These are phyloP conservation scores for Saccharomycodes ludwigii DNA, from an alignment of 805 yeast species.

Conservation along the genomic window DNA sequence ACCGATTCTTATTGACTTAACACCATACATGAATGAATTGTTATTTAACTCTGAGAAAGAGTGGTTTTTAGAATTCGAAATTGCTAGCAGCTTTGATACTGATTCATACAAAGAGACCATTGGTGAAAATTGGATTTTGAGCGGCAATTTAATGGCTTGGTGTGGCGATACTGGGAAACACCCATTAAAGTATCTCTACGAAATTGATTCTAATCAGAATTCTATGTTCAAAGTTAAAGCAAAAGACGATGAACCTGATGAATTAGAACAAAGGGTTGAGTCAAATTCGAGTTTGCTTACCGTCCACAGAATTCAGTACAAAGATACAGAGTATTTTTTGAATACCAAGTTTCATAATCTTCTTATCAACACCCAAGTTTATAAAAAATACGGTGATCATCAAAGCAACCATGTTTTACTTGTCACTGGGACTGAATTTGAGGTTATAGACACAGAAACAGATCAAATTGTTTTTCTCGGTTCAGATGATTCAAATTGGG, in stretches of 20 bases:
- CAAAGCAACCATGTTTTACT: slow-evolving; percentile 12
- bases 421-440: slow-evolving; percentile 8
- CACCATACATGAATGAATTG: slow-evolving; percentile 50
- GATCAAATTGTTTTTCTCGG: background rate
- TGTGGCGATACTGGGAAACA: no score
- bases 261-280: slow-evolving; percentile 14
- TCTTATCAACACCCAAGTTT: slow-evolving; percentile 28
- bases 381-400: slow-evolving; percentile 27
- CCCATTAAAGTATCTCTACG: no score
- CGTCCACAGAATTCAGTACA: slow-evolving; percentile 2
- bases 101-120: slow-evolving; percentile 18
- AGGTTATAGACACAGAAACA: background rate
- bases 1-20: slow-evolving; percentile 56
- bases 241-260: slow-evolving; percentile 8
- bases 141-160: slow-evolving; percentile 45
- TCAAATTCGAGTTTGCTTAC: slow-evolving; percentile 1
- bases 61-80: slow-evolving; percentile 32
- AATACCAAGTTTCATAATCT: slow-evolving; percentile 14
- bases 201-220: no score
- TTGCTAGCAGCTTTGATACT: slow-evolving; percentile 37
- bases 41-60: slow-evolving; percentile 37
- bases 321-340: slow-evolving; percentile 6
- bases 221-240: slow-evolving; percentile 6
- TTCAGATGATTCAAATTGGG: slow-evolving; percentile 7
- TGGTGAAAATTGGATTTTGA: slow-evolving; percentile 48